Evolutionary conservation across 1,139 yeast species (phyloP).

Genomic region (Candida sojae): DNA sequence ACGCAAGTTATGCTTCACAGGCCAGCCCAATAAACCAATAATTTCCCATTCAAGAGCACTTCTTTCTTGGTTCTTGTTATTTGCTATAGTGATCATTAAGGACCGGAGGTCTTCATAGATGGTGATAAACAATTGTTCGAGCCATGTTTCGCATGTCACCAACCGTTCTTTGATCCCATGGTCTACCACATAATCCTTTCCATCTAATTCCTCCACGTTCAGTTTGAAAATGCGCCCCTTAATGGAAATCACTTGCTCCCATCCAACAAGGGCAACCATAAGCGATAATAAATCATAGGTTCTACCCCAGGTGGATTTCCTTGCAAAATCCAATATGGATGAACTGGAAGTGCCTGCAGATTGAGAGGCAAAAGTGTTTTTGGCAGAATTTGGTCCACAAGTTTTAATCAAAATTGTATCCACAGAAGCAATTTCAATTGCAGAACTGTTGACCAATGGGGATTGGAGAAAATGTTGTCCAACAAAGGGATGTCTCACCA

Average conservation of each 20-base stretch:
- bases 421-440: conserved; percentile 39
- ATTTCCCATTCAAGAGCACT: conserved; percentile 48
- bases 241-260: conserved; percentile 30
- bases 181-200: conserved; percentile 21
- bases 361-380: conserved; percentile 31
- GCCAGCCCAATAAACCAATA: conserved; percentile 45
- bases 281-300: conserved; percentile 41
- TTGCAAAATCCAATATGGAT: conserved; percentile 36
- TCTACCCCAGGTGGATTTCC: conserved; percentile 46
- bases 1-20: conserved; percentile 38
- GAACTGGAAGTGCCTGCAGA: conserved; percentile 30
- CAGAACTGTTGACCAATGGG: conserved; percentile 35
- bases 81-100: conserved; percentile 27
- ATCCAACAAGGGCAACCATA: conserved; percentile 40
- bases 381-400: conserved; percentile 29
- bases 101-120: conserved; percentile 42
- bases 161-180: conserved; percentile 13
- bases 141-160: conserved; percentile 38
- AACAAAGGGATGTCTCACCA: conserved; percentile 36
- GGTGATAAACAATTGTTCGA: conserved; percentile 39
- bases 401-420: conserved; percentile 32
- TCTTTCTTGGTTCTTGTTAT: conserved; percentile 32
- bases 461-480: conserved; percentile 40
- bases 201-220: background rate
- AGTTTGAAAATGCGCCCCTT: conserved; percentile 10